Conservation (phyloP, 1,284 basidiomycete species). For the Entoloma clypeatum region DNA sequence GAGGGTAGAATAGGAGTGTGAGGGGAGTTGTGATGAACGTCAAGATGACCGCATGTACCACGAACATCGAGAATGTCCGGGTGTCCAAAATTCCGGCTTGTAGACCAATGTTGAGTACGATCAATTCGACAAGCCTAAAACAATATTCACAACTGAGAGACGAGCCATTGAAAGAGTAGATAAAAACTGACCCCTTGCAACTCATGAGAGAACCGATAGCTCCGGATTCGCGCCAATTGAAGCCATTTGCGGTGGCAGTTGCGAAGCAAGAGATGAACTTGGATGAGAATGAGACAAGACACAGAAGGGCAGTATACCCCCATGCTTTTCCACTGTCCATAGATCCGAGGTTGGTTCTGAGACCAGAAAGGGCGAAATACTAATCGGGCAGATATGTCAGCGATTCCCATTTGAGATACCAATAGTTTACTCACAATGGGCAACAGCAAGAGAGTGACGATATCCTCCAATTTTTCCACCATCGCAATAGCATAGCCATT, state of each 20-base stretch:
- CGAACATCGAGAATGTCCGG: conserved; percentile 83
- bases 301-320: conserved; percentile 85
- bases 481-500: conserved; percentile 80
- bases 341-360: conserved; percentile 80
- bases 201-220: conserved; percentile 91
- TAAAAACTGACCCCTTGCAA: conserved; percentile 82
- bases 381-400: conserved; percentile 24
- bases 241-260: conserved; percentile 64
- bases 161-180: neutral
- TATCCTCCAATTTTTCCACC: conserved; percentile 77
- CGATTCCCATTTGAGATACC: neutral
- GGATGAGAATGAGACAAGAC: conserved; percentile 74
- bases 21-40: conserved; percentile 87
- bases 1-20: conserved; percentile 74
- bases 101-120: conserved; percentile 90
- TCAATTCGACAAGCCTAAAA: conserved; percentile 75
- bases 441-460: conserved; percentile 71
- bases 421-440: conserved; percentile 60
- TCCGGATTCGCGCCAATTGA: conserved; percentile 74
- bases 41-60: conserved; percentile 80
- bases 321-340: conserved; percentile 74
- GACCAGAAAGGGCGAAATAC: conserved; percentile 83
- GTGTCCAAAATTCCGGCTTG: conserved; percentile 75
- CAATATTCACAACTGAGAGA: neutral
- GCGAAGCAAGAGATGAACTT: conserved; percentile 73